These are phyloP conservation scores for Fistulinella prunicolor DNA, from an alignment of 768 basidiomycete species.

Conservation along the genomic window DNA sequence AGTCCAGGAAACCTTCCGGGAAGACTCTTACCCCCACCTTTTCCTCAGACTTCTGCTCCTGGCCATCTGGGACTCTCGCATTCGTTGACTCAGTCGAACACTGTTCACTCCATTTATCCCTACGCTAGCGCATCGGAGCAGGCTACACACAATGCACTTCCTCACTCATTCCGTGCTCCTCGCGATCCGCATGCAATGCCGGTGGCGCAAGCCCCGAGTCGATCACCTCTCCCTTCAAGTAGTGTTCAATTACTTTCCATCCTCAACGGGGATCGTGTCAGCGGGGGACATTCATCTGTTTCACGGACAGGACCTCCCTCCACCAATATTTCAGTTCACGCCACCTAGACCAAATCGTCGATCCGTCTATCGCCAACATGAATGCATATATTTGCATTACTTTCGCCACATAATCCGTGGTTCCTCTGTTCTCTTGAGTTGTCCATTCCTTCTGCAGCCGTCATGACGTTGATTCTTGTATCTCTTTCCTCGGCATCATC, in stretches of 20 bases:
- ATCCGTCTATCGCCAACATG: slow-evolving; percentile 5
- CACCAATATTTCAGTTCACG: slow-evolving; percentile 16
- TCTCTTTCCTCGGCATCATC: slow-evolving; percentile 10
- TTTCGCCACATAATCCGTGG: slow-evolving; percentile 3
- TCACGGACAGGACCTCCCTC: slow-evolving; percentile 9
- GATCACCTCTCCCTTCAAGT: slow-evolving; percentile 20
- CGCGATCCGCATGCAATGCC: slow-evolving; percentile 14
- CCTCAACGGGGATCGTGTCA: slow-evolving; percentile 29
- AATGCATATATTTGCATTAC: slow-evolving; percentile 22
- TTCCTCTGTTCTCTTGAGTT: slow-evolving; percentile 1
- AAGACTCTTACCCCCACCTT: slow-evolving; percentile 8
- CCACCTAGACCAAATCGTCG: slow-evolving; percentile 20
- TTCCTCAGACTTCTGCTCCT: slow-evolving; percentile 15
- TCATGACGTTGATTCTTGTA: slow-evolving; percentile 15
- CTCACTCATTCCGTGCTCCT: slow-evolving; percentile 8
- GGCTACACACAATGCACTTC: slow-evolving; percentile 3
- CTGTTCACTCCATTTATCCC: slow-evolving; percentile 14
- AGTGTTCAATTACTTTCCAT: slow-evolving; percentile 35
- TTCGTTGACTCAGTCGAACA: slow-evolving; percentile 10
- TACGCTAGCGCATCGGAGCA: slow-evolving; percentile 10
- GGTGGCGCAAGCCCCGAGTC: slow-evolving; percentile 13
- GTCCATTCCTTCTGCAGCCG: not conserved
- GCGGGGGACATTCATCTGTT: slow-evolving; percentile 5
- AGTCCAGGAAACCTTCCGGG: slow-evolving; percentile 7
- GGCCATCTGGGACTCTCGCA: slow-evolving; percentile 15